Evolutionary conservation across 345 rosid genomes (phyloP).

Genomic region (Ricinus communis): DNA sequence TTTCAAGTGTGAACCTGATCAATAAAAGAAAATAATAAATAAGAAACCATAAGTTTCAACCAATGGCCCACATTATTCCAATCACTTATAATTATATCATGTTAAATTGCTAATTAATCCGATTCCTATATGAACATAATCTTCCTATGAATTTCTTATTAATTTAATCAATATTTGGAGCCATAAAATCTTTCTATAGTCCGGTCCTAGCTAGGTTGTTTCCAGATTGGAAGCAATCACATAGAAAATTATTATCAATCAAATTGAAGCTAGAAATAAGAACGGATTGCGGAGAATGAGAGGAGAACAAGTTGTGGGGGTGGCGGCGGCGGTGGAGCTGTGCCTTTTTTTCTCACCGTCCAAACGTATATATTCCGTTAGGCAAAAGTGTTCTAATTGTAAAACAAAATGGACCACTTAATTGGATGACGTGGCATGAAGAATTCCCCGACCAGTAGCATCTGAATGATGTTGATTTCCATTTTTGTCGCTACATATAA

Average conservation of each 20-base stretch:
- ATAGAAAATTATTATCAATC: too few relatives aligned
- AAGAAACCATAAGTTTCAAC: background rate
- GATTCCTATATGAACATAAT: too few relatives aligned
- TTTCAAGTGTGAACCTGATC: too few relatives aligned
- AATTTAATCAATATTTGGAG: too few relatives aligned
- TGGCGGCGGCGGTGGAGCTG: background rate
- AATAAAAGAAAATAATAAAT: background rate
- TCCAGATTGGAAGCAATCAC: too few relatives aligned
- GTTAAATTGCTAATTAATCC: too few relatives aligned
- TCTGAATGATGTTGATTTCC: conserved; percentile 35
- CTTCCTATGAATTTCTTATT: too few relatives aligned
- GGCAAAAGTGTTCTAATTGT: background rate
- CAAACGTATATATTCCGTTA: background rate
- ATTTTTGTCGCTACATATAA: conserved; percentile 19
- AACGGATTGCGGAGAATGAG: too few relatives aligned
- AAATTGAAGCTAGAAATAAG: background rate
- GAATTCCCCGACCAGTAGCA: conserved; percentile 44
- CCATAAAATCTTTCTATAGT: too few relatives aligned
- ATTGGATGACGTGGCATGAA: conserved; percentile 1
- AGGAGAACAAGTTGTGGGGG: background rate
- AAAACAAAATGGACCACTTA: background rate
- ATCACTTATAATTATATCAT: too few relatives aligned
- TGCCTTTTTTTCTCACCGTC: background rate
- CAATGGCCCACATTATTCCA: background rate
- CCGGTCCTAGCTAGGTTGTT: too few relatives aligned